Base-by-base conservation (phyloP, 1,139 yeast genomes). In the Candida dubliniensis region DNA sequence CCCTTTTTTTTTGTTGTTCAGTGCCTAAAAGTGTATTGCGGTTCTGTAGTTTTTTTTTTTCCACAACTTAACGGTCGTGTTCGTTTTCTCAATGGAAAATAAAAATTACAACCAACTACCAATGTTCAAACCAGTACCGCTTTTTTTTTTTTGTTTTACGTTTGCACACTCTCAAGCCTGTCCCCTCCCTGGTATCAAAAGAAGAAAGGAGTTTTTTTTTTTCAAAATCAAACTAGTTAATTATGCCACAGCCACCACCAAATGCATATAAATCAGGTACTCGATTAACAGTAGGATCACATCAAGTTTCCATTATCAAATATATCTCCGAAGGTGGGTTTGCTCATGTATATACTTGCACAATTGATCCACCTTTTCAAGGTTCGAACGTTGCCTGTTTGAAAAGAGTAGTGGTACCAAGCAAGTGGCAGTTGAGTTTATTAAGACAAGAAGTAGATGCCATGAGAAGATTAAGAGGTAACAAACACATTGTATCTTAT, bases 381-480 rank as follows among this genome's bases (percentile, higher is more conserved):
- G 73, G 72, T 2, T 69, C 76, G 4, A 67, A 69, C 13, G 57
- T 76, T 1, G 91, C 85, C 1, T 86, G 95, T 63, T 71, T 87
- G 60, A 87, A 87, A 58, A 67, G 93, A 49, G 95, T 86, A 10
- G 79, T 77, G 12, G 91, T 85, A 4, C 89, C 90, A 14, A 84
- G 81, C 59, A 87, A 86, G 57, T 74, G 76, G 61, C 85, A 86
- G 29, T 69, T 87, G 57, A 79, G 80, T 50, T 78, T 81, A 40
- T 69, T 87, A 50, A 66, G 95, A 44, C 87, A 84, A 48, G 95
- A 87, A 59, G 95, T 87, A 6, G 93, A 84, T 53, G 88, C 89
- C 10, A 87, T 87, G 95, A 72, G 90, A 61, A 75, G 95, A 40
- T 71, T 93, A 43, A 71, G 83, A 45, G 95, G 95, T 2, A 81